Base-by-base conservation (phyloP, 176 grass and related monocot species). In the Oryza nivara region DNA sequence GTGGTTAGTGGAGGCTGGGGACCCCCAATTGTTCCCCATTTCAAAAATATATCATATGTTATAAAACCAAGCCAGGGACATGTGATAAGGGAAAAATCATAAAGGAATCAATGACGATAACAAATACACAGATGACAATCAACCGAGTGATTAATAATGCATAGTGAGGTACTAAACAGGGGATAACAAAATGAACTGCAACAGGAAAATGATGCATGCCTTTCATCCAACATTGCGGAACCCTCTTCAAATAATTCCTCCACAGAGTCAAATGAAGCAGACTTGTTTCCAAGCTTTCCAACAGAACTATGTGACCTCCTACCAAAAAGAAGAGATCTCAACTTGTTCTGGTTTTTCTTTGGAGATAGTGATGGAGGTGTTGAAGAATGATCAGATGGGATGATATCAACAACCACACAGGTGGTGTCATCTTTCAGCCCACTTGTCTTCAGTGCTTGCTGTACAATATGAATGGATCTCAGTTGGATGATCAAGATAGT, bases 351-450 rank as follows among this genome's bases (percentile, higher is more conserved):
- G 72, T 89, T 83, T 76, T 92, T 95, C 89, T 90, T 90, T 78
- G 91, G 91, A 72, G 93, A 93, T 13, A 87, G 80, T 19, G 87
- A 87, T 36, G 85, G 82, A 74, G 90, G 87, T 81, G 80, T 86
- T 76, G 88, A 82, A 78, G 66, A 76, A 72, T 89, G 87, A 71
- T 91, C 91, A 68, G 91, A 88, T 76, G 93, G 89, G 77, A 92
- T 92, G 76, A 98, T 90, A 82, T 98, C 96, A 83, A 95, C 96
- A 79, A 98, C 96, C 47, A 98, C 84, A 60, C 96, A 98, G 65
- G 96, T 98, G 9, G 96, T 98, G 75, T 98, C 96, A 80, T 98
- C 96, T 90, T 95, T 98, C 87, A 98, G 75, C 45, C 96, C 96
- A 74, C 91, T 95, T 83, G 87, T 95, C 85, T 92, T 93, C 74